These are phyloP conservation scores for Lyophyllum semitale DNA, from an alignment of 768 basidiomycete species.

Conservation along the genomic window DNA sequence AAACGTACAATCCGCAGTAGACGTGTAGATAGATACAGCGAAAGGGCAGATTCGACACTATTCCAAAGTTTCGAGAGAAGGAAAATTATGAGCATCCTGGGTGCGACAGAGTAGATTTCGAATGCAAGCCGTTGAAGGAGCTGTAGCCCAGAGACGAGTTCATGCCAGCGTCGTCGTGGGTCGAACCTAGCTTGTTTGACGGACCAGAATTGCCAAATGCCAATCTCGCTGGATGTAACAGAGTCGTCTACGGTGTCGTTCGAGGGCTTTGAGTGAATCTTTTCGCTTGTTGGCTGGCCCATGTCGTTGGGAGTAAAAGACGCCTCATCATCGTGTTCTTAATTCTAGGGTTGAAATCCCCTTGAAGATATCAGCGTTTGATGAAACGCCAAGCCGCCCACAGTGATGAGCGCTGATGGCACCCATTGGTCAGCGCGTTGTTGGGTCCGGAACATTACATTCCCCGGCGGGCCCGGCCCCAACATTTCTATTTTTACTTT, in stretches of 20 bases:
- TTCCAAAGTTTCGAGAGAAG: conserved; percentile 24
- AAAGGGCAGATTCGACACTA: conserved; percentile 23
- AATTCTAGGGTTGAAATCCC: too few relatives aligned
- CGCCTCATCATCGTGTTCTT: too few relatives aligned
- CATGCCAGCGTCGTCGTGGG: conserved; percentile 4
- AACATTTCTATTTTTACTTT: too few relatives aligned
- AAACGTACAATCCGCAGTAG: conserved; percentile 23
- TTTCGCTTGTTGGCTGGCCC: not conserved
- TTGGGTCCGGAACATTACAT: too few relatives aligned
- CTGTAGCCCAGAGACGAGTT: conserved; percentile 12
- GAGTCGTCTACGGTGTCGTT: not conserved
- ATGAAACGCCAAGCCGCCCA: too few relatives aligned
- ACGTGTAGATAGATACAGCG: conserved; percentile 25
- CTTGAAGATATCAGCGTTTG: too few relatives aligned
- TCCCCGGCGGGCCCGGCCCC: too few relatives aligned
- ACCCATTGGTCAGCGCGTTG: too few relatives aligned
- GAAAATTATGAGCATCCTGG: conserved; percentile 20
- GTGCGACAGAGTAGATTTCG: conserved; percentile 25
- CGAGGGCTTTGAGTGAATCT: not conserved
- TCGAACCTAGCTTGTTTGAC: conserved; percentile 7
- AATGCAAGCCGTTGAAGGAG: conserved; percentile 20
- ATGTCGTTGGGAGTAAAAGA: not conserved
- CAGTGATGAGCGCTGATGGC: too few relatives aligned
- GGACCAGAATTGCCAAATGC: conserved; percentile 20
- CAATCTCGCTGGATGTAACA: conserved; percentile 14